Percentiles rank a stretch among this genome's conserved stretches.
These are phyloP conservation scores for Spergularia marina DNA, from an alignment of 148 eudicot genomes.

Conservation along the genomic window DNA sequence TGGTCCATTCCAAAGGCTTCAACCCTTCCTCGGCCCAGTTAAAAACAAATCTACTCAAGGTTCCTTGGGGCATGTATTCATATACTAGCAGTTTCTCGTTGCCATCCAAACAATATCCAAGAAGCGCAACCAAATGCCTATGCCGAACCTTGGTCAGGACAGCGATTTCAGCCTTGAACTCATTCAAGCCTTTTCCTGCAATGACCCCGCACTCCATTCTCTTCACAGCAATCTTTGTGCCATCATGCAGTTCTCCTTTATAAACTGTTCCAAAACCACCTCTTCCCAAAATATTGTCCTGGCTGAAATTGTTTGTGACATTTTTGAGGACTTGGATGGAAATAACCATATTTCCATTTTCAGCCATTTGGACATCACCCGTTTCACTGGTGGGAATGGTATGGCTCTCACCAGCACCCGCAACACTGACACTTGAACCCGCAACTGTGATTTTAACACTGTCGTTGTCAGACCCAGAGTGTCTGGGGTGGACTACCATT, in stretches of 20 bases:
- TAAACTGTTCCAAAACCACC: constrained; percentile 38
- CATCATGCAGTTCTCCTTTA: constrained; percentile 36
- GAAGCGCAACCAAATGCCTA: constrained; percentile 83
- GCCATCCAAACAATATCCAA: constrained; percentile 91
- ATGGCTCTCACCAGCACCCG: constrained; percentile 54
- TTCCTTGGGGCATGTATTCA: constrained; percentile 95
- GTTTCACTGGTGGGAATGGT: constrained; percentile 47
- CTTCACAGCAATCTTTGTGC: constrained; percentile 37
- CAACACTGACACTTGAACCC: constrained; percentile 77
- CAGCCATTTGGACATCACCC: constrained; percentile 75
- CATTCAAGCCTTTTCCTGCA: constrained; percentile 63
- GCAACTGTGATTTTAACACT: constrained; percentile 88
- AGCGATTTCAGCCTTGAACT: constrained; percentile 81
- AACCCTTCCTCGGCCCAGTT: constrained; percentile 76
- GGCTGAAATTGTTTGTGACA: constrained; percentile 33
- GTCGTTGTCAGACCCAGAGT: constrained; percentile 80
- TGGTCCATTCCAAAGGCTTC: constrained; percentile 79
- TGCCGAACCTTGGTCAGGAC: constrained; percentile 88
- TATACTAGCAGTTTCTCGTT: constrained; percentile 82
- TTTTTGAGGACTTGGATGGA: constrained; percentile 38
- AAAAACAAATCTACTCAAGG: constrained; percentile 77
- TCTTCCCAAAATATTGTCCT: constrained; percentile 31
- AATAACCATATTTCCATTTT: constrained; percentile 42
- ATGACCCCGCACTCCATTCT: constrained; percentile 68
- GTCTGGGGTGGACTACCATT: constrained; percentile 79